Base-by-base conservation (phyloP, 2,329 filamentous ascomycete species). In the Escovopsis weberi region DNA sequence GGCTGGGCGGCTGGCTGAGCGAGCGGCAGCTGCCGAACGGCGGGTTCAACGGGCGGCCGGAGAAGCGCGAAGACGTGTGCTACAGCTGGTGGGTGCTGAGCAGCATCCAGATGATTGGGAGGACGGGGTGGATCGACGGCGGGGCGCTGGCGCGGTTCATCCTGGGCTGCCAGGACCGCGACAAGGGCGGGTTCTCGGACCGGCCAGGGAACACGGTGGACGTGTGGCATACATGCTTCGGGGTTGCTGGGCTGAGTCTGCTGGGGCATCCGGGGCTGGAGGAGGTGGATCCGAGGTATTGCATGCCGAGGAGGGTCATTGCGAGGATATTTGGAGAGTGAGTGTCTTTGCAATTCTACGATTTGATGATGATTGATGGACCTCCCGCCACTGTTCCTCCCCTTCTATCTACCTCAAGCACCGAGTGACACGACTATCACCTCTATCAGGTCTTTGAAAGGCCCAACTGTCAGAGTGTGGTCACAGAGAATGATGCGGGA, bases 71-170 rank as follows among this genome's bases (percentile, higher is more conserved):
- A 59, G 91, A 98, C 59, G 89, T 94, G 12, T 98, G 91, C 66
- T 98, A 98, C 65, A 94, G 86, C 59, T 98, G 91, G 91, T 98
- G 91, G 91, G 91, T 96, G 37, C 67, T 89, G 56, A 89, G 85
- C 57, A 94, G 88, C 59, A 66, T 98, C 51, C 81, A 83, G 38
- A 95, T 96, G 72, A 84, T 98, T 51, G 79, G 74, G 42, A 80
- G 81, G 43, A 72, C 87, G 42, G 85, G 95, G 59, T 98, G 91
- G 91, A 93, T 98, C 57, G 85, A 98, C 65, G 75, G 79, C 40
- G 70, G 80, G 44, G 84, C 85, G 56, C 72, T 98, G 53, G 73
- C 79, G 41, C 61, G 63, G 23, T 98, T 94, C 62, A 95, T 98
- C 43, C 64, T 98, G 45, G 72, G 73, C 48, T 94, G 85, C 55